Conservation (phyloP, 371 early-diverging fungal species). For the Rhizomucor pusillus region DNA sequence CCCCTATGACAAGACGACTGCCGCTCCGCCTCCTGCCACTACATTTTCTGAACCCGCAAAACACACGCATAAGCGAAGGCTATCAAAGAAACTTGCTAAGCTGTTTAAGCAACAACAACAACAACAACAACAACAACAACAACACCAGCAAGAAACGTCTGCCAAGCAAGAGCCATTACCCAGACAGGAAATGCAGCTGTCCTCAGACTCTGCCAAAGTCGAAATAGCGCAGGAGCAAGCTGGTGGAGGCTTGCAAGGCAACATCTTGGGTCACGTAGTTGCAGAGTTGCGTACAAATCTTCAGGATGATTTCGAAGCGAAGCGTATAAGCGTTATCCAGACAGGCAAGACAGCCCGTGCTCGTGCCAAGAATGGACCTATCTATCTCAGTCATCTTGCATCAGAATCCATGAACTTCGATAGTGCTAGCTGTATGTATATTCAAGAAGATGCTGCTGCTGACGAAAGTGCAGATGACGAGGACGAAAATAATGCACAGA, state of each 20-base stretch:
- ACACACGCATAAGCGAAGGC: background rate
- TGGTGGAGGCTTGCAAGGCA: background rate
- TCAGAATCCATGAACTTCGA: slow-evolving; percentile 7
- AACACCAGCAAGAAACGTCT: background rate
- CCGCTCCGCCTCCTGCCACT: background rate
- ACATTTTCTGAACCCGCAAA: background rate
- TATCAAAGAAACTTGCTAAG: slow-evolving; percentile 15
- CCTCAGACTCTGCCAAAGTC: background rate
- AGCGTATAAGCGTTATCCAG: slow-evolving; percentile 1
- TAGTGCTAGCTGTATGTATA: slow-evolving; percentile 7
- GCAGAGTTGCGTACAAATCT: slow-evolving; percentile 30
- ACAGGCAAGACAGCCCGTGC: background rate
- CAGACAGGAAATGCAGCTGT: background rate
- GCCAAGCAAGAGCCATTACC: background rate
- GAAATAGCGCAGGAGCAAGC: slow-evolving; percentile 2
- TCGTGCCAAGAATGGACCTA: slow-evolving; percentile 12
- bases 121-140: background rate
- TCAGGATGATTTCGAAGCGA: background rate
- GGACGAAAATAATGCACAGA: slow-evolving; percentile 14
- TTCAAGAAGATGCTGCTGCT: slow-evolving; percentile 12
- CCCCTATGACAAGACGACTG: slow-evolving; percentile 32
- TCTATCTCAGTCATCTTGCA: slow-evolving; percentile 26
- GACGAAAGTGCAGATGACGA: slow-evolving; percentile 7
- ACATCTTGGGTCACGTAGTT: slow-evolving; percentile 38
- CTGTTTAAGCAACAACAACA: slow-evolving; percentile 10